Percentiles rank a stretch among this genome's conserved stretches.
phyloP scores from a whole-genome alignment of 352 stramenopile genomes.

The Phytophthora idaei region DNA sequence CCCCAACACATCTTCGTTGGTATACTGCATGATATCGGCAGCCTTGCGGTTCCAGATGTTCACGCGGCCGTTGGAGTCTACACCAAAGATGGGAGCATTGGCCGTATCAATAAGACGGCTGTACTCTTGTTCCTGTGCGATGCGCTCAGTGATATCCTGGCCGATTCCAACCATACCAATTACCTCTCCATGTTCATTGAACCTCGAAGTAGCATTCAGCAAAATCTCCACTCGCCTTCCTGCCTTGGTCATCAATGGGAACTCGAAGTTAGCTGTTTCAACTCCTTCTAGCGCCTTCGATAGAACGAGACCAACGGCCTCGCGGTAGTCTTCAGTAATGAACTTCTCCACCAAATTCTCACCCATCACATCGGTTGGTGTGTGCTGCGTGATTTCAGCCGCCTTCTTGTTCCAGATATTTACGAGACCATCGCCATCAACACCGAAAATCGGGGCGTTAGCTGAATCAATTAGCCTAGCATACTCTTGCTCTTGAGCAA shows the following conservation, averaged over 20 bases:
- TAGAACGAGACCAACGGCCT: conserved; percentile 49
- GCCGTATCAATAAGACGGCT: conserved; percentile 82
- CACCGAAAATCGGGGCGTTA: conserved; percentile 77
- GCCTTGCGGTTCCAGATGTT: conserved; percentile 87
- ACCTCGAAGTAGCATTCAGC: conserved; percentile 68
- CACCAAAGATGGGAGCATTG: conserved; percentile 85
- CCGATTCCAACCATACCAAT: conserved; percentile 73
- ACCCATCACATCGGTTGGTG: conserved; percentile 58
- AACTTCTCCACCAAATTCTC: conserved; percentile 63
- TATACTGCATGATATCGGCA: conserved; percentile 79
- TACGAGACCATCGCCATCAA: conserved; percentile 58
- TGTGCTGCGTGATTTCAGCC: conserved; percentile 62
- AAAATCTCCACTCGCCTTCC: conserved; percentile 75
- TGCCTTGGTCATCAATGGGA: conserved; percentile 76
- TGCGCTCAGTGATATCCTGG: conserved; percentile 67
- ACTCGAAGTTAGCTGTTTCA: conserved; percentile 73
- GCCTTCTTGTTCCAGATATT: conserved; percentile 77
- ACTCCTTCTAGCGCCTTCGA: conserved; percentile 52
- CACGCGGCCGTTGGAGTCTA: conserved; percentile 58
- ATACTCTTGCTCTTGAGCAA: conserved; percentile 74
- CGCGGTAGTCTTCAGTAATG: conserved; percentile 58
- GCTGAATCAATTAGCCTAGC: conserved; percentile 68
- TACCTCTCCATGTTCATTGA: conserved; percentile 62
- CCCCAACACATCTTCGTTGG: conserved; percentile 62
- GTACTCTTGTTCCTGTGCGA: conserved; percentile 79